Evolutionary conservation across 129 eudicot species (phyloP), one percentile per base, ranked within the genome.

Genomic region (Rutidosis leptorrhynchoides): DNA sequence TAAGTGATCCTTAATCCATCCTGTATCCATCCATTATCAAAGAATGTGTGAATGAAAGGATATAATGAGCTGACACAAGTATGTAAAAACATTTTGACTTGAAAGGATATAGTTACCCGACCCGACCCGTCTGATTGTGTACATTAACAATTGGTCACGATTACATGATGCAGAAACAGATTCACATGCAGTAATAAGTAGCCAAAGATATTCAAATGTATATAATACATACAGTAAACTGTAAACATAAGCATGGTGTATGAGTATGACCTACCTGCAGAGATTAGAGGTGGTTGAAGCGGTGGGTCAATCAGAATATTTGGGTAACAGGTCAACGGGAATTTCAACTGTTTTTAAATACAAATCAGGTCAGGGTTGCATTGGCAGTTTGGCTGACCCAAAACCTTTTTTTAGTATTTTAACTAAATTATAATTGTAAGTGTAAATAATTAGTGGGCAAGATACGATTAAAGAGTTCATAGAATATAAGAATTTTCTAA

Each of bases 1-100:
- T 93, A 93, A 49, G 99, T 93, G 79, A 93, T 71, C 58, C 95
- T 89, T 80, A 93, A 74, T 35, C 99, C 99, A 75, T 93, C 99
- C 99, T 93, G 83, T 45, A 64, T 33, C 19, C n/a, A n/a, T n/a
- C n/a, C 46, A 40, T 40, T 40, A 19, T 28, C 37, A 37, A 37
- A 7, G 24, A 63, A 56, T 27, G 33, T 23, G 37, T 35, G 17
- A 72, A 49, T 23, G 14, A n/a, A 62, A 11, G 54, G 43, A 75
- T 32, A 74, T 26, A 75, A 72, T 24, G 30, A 64, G 19, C 0
- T 2, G 42, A 51, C 28, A 64, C 19, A 48, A 7, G 16, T 15
- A 62, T 29, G 58, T 22, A 68, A 0, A 62, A 2, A 20, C 12
- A 52, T 67, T n/a, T 12, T 28, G 43, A 40, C 70, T 35, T 11